Conservation (phyloP, 202 grass and related monocot species). For the Schoenoplectus tabernaemontani region DNA sequence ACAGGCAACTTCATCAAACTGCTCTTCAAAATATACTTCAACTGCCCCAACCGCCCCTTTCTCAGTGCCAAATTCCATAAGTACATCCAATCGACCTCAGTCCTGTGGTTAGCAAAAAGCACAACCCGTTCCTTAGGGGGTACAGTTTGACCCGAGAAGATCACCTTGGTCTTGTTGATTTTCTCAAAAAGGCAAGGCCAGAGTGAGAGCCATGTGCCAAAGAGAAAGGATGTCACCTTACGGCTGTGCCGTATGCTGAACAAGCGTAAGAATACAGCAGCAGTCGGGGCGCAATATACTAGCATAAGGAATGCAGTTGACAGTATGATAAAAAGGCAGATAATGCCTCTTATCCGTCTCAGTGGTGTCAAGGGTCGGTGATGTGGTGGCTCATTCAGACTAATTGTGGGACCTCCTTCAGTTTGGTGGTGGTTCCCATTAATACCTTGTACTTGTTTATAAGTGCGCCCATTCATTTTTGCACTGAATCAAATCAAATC, state of each 20-base stretch:
- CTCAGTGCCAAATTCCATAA: slow-evolving; percentile 93
- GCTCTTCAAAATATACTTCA: slow-evolving; percentile 97
- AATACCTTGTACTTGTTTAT: slow-evolving; percentile 9
- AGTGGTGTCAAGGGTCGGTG: slow-evolving; percentile 35
- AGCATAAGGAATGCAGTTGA: slow-evolving; percentile 73
- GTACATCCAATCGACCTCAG: slow-evolving; percentile 98
- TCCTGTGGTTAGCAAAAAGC: slow-evolving; percentile 97
- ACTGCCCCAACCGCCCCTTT: slow-evolving; percentile 71
- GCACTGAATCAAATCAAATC: slow-evolving; percentile 2
- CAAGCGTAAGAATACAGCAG: slow-evolving; percentile 49
- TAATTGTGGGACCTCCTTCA: slow-evolving; percentile 8
- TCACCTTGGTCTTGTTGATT: slow-evolving; percentile 73
- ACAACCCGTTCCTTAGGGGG: slow-evolving; percentile 49
- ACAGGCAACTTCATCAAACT: slow-evolving; percentile 97
- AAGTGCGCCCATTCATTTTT: slow-evolving; percentile 43
- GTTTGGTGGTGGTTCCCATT: slow-evolving; percentile 41
- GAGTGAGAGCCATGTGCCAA: slow-evolving; percentile 78
- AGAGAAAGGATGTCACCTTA: slow-evolving; percentile 62
- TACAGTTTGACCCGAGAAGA: slow-evolving; percentile 76
- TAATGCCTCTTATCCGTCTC: slow-evolving; percentile 46
- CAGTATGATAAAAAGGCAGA: slow-evolving; percentile 60
- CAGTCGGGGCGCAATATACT: slow-evolving; percentile 53
- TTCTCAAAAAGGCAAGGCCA: slow-evolving; percentile 96
- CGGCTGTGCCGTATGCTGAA: slow-evolving; percentile 82
- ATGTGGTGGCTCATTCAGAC: slow-evolving; percentile 34